Evolutionary conservation across 805 yeast genomes (phyloP), one percentile per base, ranked within the genome.

Genomic region (Priceomyces haplophilus): DNA sequence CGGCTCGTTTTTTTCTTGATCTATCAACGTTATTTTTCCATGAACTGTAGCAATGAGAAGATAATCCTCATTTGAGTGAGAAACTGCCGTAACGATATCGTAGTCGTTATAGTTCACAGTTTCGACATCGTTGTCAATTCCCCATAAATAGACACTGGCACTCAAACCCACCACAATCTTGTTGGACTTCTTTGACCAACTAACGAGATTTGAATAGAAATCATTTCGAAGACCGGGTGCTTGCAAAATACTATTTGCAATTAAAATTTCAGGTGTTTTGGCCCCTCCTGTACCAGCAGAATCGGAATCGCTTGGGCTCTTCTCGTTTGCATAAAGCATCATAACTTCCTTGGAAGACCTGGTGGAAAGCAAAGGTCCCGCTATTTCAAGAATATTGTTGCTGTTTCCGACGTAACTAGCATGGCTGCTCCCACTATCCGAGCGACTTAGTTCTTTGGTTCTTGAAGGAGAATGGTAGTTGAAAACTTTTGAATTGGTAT

Each of bases 191-290:
- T 55, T 56, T 0, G 89, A 79, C 95, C 95, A 88, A 4, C 88
- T 76, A 0, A 88, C 75, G 42, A 85, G 65, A 54, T 85, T 85
- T 1, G 87, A 75, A 60, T 88, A 88, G 55, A 82, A 88, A 57
- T 88, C 95, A 58, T 86, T 83, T 46, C 83, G 65, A 41, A 88
- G 59, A 2, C 80, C 79, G 0, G 89, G 89, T 0, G 93, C 90
- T 32, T 60, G 62, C n/a, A 62, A 44, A 13, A 37, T 42, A 18
- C 45, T 42, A 24, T 32, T 42, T 18, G 50, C 53, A 38, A 44
- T 34, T 17, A 42, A 31, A 7, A 42, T 16, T 34, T 37, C 47
- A 13, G 34, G 30, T 10, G 36, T 34, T 7, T 27, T 46, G 15
- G 31, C 15, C 4, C 29, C 15, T 5, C 21, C 41, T 1, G 31